phyloP scores from a whole-genome alignment of 208 protist species.

The Leishmania aethiopica region DNA sequence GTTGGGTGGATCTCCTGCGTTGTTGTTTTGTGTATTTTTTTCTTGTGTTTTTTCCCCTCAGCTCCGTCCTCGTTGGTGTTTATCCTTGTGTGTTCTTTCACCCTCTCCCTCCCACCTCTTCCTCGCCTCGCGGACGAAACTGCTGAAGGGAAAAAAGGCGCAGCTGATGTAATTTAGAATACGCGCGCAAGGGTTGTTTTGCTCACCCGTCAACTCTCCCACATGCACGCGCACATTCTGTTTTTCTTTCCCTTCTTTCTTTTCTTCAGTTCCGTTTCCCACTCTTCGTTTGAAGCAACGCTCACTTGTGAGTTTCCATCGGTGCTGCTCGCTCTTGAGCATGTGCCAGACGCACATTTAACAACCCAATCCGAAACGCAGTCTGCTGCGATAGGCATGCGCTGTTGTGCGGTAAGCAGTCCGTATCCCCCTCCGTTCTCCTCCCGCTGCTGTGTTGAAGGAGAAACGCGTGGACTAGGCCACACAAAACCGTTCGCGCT shows the following conservation, averaged over 20 bases:
- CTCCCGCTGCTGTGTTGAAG: not conserved
- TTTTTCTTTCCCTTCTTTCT: not conserved
- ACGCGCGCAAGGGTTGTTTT: not conserved
- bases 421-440: not conserved
- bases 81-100: not conserved
- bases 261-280: conserved; percentile 10
- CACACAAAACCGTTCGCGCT: not conserved
- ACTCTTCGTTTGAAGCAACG: not conserved
- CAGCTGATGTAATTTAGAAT: conserved; percentile 13
- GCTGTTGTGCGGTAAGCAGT: not conserved
- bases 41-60: not conserved
- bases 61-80: not conserved
- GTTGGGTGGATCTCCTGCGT: not conserved
- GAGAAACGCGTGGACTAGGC: not conserved
- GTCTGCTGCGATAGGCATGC: not conserved
- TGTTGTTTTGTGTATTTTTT: not conserved
- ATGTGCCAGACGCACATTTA: not conserved
- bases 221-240: not conserved
- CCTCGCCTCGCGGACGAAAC: not conserved
- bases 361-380: not conserved
- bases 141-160: not conserved
- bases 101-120: not conserved
- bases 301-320: not conserved
- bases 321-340: not conserved
- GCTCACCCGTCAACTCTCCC: not conserved